phyloP scores from a whole-genome alignment of 1,139 yeast genomes.

The Debaryomyces nepalensis region DNA sequence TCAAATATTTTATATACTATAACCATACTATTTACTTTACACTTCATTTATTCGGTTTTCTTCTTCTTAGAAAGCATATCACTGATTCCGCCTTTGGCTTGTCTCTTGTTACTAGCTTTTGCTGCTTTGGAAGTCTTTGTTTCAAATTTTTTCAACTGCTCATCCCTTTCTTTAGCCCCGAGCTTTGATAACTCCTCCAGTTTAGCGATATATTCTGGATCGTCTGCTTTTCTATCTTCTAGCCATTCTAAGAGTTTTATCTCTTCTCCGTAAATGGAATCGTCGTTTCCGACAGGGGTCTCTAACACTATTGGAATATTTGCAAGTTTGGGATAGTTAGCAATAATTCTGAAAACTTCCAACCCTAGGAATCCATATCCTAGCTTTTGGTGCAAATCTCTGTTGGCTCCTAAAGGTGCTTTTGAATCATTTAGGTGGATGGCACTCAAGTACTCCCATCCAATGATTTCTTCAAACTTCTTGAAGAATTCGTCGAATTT shows the following conservation, averaged over 20 bases:
- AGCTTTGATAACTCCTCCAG: conserved; percentile 51
- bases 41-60: conserved; percentile 12
- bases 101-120: conserved; percentile 20
- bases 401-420: conserved; percentile 87
- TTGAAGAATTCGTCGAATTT: conserved; percentile 70
- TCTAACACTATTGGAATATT: conserved; percentile 85
- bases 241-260: conserved; percentile 77
- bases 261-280: conserved; percentile 75
- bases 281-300: conserved; percentile 75
- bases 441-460: conserved; percentile 74
- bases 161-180: conserved; percentile 64
- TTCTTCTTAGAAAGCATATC: conserved; percentile 20
- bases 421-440: conserved; percentile 93
- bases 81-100: conserved; percentile 15
- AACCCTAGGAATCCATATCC: conserved; percentile 91
- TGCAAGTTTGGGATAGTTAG: conserved; percentile 66
- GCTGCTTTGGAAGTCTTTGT: conserved; percentile 29
- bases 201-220: conserved; percentile 57
- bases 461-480: conserved; percentile 72
- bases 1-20: conserved; percentile 4
- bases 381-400: conserved; percentile 88
- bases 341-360: conserved; percentile 77
- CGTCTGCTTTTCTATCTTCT: conserved; percentile 56
- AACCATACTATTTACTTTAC: conserved; percentile 1
- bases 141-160: conserved; percentile 49